Percentiles rank a stretch among this genome's conserved stretches.
Evolutionary conservation across 495 filamentous ascomycete species (phyloP).

Genomic region (Penicillium desertorum): DNA sequence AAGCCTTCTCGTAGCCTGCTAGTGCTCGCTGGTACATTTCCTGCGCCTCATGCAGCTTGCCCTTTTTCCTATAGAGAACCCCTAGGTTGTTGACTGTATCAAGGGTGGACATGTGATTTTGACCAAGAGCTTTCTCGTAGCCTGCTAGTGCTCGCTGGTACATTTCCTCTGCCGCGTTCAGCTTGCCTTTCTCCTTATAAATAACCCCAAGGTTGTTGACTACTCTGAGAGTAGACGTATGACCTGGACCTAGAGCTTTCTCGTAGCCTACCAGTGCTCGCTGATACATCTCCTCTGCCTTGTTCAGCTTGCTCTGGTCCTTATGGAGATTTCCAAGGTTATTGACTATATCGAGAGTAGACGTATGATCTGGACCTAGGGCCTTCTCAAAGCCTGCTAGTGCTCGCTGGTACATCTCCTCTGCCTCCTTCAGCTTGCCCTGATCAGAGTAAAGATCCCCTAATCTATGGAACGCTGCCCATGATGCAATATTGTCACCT

Average conservation of each 20-base stretch:
- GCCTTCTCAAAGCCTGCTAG: too few species aligned
- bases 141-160: slow-evolving; percentile 32
- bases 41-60: slow-evolving; percentile 37
- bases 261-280: slow-evolving; percentile 31
- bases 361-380: too few species aligned
- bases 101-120: slow-evolving; percentile 35
- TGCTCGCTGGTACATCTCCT: too few species aligned
- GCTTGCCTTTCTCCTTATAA: slow-evolving; percentile 36
- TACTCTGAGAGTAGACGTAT: slow-evolving; percentile 31
- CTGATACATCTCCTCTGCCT: slow-evolving; percentile 40
- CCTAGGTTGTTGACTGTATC: slow-evolving; percentile 37
- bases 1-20: slow-evolving; percentile 34
- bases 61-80: slow-evolving; percentile 14
- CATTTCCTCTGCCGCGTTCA: slow-evolving; percentile 39
- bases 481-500: slow-evolving; percentile 11
- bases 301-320: slow-evolving; percentile 23
- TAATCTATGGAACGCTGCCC: slow-evolving; percentile 14
- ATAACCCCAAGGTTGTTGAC: slow-evolving; percentile 40
- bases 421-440: too few species aligned
- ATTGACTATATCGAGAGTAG: too few species aligned
- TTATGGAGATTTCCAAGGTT: too few species aligned
- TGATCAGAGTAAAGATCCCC: slow-evolving; percentile 31
- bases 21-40: slow-evolving; percentile 35
- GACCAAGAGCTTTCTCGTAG: slow-evolving; percentile 38
- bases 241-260: slow-evolving; percentile 32